phyloP scores from a whole-genome alignment of 306 rosid genomes.

The Leucaena leucocephala region DNA sequence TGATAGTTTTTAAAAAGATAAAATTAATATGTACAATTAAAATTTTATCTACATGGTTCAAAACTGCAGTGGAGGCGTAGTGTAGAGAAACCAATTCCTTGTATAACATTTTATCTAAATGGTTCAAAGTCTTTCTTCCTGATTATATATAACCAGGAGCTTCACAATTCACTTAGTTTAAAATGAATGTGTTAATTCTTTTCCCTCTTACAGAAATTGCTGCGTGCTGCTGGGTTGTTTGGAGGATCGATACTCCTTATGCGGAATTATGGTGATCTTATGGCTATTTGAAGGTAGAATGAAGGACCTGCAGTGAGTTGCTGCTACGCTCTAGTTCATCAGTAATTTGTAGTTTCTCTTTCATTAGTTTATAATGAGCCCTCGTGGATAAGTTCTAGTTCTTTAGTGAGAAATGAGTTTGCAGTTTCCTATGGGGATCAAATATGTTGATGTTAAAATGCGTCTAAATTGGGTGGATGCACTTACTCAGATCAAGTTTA shows the following conservation, averaged over 20 bases:
- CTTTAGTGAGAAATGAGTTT: neutral
- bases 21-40: no score
- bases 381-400: neutral
- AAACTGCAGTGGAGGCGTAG: no score
- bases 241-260: conserved; percentile 59
- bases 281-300: conserved; percentile 55
- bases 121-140: neutral
- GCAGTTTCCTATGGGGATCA: neutral
- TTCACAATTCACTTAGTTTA: neutral
- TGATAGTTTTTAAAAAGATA: no score
- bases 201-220: conserved; percentile 56
- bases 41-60: no score
- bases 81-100: no score
- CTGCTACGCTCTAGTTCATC: neutral
- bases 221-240: conserved; percentile 61
- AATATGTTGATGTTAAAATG: neutral
- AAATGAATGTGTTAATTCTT: neutral
- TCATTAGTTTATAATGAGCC: conserved; percentile 1
- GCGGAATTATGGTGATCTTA: conserved; percentile 67
- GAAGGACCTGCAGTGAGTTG: neutral
- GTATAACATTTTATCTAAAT: no score
- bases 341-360: neutral
- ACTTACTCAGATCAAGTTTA: neutral
- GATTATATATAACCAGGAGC: neutral
- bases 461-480: neutral